Base-by-base conservation (phyloP, 1,139 yeast species). In the Scheffersomyces parashehatae region DNA sequence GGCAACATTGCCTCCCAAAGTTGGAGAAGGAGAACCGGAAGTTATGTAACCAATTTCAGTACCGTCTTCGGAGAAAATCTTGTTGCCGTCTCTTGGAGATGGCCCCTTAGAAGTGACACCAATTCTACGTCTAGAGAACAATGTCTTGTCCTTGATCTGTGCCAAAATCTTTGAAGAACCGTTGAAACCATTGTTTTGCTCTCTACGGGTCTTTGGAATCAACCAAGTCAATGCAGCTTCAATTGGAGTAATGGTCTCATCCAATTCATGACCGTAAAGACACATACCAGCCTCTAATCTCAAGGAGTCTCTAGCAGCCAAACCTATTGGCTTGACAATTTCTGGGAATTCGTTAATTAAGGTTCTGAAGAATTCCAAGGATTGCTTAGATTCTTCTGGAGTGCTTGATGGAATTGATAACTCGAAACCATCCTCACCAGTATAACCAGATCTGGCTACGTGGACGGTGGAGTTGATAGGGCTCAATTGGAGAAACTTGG, bases 251-350 rank as follows among this genome's bases (percentile, higher is more conserved):
- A 79, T 82, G n/a, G 71, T 68, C 56, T 89, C 96, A 48, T 77
- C 79, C 56, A 93, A 75, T 65, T 93, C 99, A 62, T 90, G 88
- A 4, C 99, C 99, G 57, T 93, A 93, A 45, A 93, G 77, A 67
- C 99, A 93, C 97, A 93, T 88, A 35, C 99, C 99, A 3, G 99
- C 99, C 70, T 93, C 99, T 46, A 93, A 73, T 60, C 99, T 81
- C 53, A 93, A 75, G 7, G 97, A 88, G 63, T 93, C 99, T 65
- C 99, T 83, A 2, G 99, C 98, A 28, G 98, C 99, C 45, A 93
- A 81, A 7, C 99, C 99, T 56, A 90, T 87, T 37, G 97, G 96
- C 62, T 80, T 82, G 39, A 87, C 87, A n/a, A 70, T 60, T 6
- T 75, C 79, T 24, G 80, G 82, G 47, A 71, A 69, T 39, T 77